phyloP scores from a whole-genome alignment of 805 yeast species.

The Saccharomycopsis amapae region DNA sequence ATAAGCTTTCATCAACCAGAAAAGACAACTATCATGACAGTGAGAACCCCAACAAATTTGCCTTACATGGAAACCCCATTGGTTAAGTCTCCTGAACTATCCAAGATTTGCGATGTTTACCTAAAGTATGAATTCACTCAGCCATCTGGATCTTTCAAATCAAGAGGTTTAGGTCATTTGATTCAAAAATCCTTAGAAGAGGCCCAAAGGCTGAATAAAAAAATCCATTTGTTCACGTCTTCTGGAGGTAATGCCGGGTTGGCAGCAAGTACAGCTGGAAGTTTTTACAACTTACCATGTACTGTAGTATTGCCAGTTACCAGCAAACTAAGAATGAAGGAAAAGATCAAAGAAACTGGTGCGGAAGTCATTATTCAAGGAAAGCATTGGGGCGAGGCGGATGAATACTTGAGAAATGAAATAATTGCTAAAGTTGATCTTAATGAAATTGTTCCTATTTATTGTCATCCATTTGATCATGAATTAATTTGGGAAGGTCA shows the following conservation, averaged over 20 bases:
- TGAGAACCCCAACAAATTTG: too few relatives aligned
- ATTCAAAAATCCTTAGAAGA: conserved; percentile 31
- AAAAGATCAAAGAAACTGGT: conserved; percentile 39
- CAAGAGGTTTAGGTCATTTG: conserved; percentile 47
- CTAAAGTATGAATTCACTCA: conserved; percentile 47
- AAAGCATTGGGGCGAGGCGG: conserved; percentile 44
- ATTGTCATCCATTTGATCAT: conserved; percentile 50
- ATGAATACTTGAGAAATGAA: conserved; percentile 32
- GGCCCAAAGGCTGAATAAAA: conserved; percentile 26
- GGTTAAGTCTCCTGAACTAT: neutral
- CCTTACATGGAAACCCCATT: conserved; percentile 1
- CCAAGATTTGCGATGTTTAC: conserved; percentile 24
- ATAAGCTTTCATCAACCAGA: too few relatives aligned
- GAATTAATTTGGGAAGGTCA: conserved; percentile 51
- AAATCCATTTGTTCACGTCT: conserved; percentile 40
- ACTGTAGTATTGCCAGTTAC: conserved; percentile 56
- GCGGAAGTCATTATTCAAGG: conserved; percentile 46
- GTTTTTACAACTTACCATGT: conserved; percentile 34
- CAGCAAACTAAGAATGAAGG: conserved; percentile 40
- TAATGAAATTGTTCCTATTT: conserved; percentile 32
- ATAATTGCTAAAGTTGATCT: conserved; percentile 26
- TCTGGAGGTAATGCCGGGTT: conserved; percentile 53
- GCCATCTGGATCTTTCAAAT: conserved; percentile 52
- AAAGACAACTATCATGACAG: too few relatives aligned
- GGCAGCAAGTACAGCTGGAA: conserved; percentile 46